These are phyloP conservation scores for Alternaria panax DNA, from an alignment of 2,329 filamentous ascomycete species.

Conservation along the genomic window DNA sequence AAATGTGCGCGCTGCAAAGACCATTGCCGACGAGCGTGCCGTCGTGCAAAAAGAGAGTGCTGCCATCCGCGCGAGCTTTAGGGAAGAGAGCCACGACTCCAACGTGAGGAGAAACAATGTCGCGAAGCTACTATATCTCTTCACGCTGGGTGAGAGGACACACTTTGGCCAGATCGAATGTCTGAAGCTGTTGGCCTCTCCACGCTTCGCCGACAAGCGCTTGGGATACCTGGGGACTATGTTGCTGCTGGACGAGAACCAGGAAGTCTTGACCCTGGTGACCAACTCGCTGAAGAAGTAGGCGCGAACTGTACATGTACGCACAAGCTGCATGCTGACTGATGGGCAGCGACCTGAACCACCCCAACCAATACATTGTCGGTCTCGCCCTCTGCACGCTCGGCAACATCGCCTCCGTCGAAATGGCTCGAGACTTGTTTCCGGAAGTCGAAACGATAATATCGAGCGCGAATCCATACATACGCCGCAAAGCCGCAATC, in stretches of 20 bases:
- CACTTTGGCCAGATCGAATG: slow-evolving; percentile 99
- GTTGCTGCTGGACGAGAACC: slow-evolving; percentile 94
- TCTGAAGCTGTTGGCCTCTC: slow-evolving; percentile 93
- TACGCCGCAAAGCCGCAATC: slow-evolving; percentile 94
- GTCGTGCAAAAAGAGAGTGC: slow-evolving; percentile 99
- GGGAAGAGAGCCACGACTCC: slow-evolving; percentile 94
- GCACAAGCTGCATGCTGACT: slow-evolving; percentile 20
- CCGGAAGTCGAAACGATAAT: slow-evolving; percentile 92
- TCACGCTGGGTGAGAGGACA: slow-evolving; percentile 94
- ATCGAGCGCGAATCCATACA: slow-evolving; percentile 96
- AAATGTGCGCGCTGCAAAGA: slow-evolving; percentile 97
- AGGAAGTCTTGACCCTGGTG: slow-evolving; percentile 95
- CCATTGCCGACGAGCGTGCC: slow-evolving; percentile 96
- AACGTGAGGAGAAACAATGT: slow-evolving; percentile 97
- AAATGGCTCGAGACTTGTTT: slow-evolving; percentile 98
- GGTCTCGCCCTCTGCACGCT: slow-evolving; percentile 95
- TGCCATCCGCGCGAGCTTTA: slow-evolving; percentile 94
- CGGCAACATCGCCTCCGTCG: slow-evolving; percentile 95
- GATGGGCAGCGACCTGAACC: slow-evolving; percentile 81
- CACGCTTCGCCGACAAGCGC: slow-evolving; percentile 96
- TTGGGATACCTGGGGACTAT: slow-evolving; percentile 96
- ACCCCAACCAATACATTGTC: slow-evolving; percentile 98
- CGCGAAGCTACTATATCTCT: slow-evolving; percentile 96
- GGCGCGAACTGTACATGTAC: slow-evolving; percentile 25
- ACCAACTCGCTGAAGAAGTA: slow-evolving; percentile 99